Conservation (phyloP, 2,329 filamentous ascomycete species). For the Eutypella sp. region DNA sequence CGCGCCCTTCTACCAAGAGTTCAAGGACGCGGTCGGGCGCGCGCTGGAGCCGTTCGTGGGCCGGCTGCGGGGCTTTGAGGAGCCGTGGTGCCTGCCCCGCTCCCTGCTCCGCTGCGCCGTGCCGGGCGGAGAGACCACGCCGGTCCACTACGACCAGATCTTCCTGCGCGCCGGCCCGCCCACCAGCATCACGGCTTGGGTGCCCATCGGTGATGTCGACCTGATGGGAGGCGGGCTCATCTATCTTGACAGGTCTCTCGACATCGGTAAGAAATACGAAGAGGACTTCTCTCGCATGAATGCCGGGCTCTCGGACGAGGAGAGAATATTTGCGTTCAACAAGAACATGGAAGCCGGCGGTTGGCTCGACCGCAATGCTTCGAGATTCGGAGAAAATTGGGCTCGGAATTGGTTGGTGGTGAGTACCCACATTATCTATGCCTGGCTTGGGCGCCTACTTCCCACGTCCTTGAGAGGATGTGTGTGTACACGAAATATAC, state of each 20-base stretch:
- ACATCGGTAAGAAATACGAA: conserved; percentile 33
- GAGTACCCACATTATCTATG: too few relatives aligned
- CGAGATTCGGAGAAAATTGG: conserved; percentile 15
- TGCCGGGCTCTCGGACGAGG: conserved; percentile 23
- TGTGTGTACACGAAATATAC: too few relatives aligned
- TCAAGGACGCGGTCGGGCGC: background rate
- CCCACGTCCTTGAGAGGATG: too few relatives aligned
- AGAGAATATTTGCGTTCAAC: conserved; percentile 27
- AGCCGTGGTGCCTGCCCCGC: conserved; percentile 1
- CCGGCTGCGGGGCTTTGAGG: background rate
- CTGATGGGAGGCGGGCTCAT: conserved; percentile 34
- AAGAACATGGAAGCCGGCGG: conserved; percentile 24
- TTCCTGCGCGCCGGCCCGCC: conserved; percentile 3
- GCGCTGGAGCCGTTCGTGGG: background rate
- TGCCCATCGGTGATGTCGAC: conserved; percentile 32
- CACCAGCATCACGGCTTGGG: conserved; percentile 24
- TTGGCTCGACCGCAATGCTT: conserved; percentile 19
- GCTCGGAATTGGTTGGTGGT: conserved; percentile 26
- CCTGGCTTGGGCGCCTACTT: too few relatives aligned
- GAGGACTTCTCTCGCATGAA: conserved; percentile 28
- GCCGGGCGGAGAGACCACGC: conserved; percentile 1
- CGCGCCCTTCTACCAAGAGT: background rate
- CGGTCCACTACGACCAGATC: conserved; percentile 5
- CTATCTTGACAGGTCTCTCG: conserved; percentile 33
- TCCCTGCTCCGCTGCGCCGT: conserved; percentile 1